Evolutionary conservation across 2,329 filamentous ascomycete species (phyloP).

Genomic region (Aureobasidium mangrovei): DNA sequence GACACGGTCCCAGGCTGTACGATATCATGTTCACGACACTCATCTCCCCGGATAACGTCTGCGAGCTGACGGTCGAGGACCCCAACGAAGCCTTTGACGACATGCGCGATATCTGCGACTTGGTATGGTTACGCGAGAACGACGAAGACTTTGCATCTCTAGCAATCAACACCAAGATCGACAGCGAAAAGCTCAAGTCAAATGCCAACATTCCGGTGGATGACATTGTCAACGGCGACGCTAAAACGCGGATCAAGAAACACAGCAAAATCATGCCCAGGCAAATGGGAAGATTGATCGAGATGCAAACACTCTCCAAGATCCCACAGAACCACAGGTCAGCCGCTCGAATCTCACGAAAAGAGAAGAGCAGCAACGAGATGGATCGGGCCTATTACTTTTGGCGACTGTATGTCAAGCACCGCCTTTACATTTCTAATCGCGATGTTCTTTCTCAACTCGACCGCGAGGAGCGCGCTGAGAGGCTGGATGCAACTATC

Average conservation of each 20-base stretch:
- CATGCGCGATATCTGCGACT: constrained; percentile 65
- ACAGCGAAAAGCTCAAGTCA: constrained; percentile 42
- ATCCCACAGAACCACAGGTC: constrained; percentile 43
- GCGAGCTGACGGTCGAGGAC: constrained; percentile 87
- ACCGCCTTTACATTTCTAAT: constrained; percentile 68
- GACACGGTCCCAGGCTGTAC: constrained; percentile 75
- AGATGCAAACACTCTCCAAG: constrained; percentile 60
- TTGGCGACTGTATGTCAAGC: constrained; percentile 69
- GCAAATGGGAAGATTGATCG: constrained; percentile 66
- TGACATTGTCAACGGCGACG: constrained; percentile 49
- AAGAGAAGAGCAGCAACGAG: constrained; percentile 41
- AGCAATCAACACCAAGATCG: constrained; percentile 44
- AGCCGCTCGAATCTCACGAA: constrained; percentile 37
- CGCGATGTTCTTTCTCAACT: constrained; percentile 61
- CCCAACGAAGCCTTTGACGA: constrained; percentile 82
- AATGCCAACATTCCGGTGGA: constrained; percentile 42
- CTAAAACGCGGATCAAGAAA: constrained; percentile 49
- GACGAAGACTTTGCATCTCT: constrained; percentile 25
- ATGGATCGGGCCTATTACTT: constrained; percentile 57
- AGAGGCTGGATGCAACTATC: constrained; percentile 63
- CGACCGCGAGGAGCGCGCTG: constrained; percentile 57
- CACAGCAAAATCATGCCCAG: constrained; percentile 63
- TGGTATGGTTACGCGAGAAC: constrained; percentile 52
- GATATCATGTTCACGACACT: constrained; percentile 66
- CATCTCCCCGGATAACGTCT: constrained; percentile 52